Conservation (phyloP, 2,329 filamentous ascomycete species). For the Madurella fahalii region DNA sequence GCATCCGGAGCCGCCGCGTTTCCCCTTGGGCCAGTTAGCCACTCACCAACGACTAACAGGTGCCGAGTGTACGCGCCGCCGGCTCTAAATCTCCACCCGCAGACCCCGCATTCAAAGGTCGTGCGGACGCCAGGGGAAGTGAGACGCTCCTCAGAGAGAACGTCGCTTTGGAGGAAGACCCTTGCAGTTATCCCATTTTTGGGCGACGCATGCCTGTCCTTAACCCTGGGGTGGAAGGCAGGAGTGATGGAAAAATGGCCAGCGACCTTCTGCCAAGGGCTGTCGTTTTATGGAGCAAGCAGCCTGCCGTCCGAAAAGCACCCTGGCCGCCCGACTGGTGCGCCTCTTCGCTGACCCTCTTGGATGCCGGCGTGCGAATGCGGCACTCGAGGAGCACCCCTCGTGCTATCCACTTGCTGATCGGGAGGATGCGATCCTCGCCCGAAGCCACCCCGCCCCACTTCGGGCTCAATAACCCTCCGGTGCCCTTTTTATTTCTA, state of each 20-base stretch:
- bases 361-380: neutral
- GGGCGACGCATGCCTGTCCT: neutral
- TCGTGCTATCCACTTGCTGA: constrained; percentile 6
- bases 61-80: constrained; percentile 23
- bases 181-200: no score
- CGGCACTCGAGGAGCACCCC: neutral
- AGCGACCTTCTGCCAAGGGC: no score
- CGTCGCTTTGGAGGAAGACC: no score
- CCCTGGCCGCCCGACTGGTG: no score
- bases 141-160: no score
- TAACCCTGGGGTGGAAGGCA: no score
- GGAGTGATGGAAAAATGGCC: no score
- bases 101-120: constrained; percentile 18
- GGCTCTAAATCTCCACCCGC: constrained; percentile 19
- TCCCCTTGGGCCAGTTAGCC: no score
- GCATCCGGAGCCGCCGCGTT: no score
- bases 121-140: no score
- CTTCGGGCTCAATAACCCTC: neutral
- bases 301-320: no score
- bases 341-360: no score
- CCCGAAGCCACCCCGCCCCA: constrained; percentile 1
- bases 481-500: neutral
- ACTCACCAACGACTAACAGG: neutral
- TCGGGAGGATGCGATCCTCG: neutral
- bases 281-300: neutral